A percentile compares a stretch with the other conserved stretches of the same genome.
These are phyloP conservation scores for Penicillium angulare DNA, from an alignment of 495 filamentous ascomycete species.

Conservation along the genomic window DNA sequence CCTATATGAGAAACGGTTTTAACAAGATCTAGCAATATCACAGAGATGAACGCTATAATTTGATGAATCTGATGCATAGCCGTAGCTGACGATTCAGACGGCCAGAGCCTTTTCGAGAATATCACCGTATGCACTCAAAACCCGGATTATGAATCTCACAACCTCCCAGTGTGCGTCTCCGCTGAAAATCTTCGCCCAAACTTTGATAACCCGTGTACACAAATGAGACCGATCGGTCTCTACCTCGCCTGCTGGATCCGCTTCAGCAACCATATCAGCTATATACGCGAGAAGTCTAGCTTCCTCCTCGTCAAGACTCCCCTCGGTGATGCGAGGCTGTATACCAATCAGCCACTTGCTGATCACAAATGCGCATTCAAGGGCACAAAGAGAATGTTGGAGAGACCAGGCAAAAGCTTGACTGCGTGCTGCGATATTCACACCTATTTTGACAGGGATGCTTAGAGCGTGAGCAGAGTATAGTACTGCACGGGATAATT, in stretches of 20 bases:
- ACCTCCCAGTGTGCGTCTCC: neutral
- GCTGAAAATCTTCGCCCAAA: neutral
- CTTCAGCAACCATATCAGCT: neutral
- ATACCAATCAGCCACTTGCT: slow-evolving; percentile 31
- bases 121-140: neutral
- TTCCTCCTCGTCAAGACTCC: neutral
- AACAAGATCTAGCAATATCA: too few species aligned
- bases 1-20: too few species aligned
- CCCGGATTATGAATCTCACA: neutral
- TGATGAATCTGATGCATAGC: too few species aligned
- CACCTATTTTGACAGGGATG: slow-evolving; percentile 34
- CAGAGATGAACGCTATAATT: too few species aligned
- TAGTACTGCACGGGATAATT: slow-evolving; percentile 26
- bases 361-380: slow-evolving; percentile 34
- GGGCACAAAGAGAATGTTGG: slow-evolving; percentile 32
- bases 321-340: neutral
- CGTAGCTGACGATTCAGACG: too few species aligned
- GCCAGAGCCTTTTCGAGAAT: neutral
- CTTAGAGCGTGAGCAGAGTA: slow-evolving; percentile 38
- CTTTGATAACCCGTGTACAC: neutral
- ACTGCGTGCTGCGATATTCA: slow-evolving; percentile 25
- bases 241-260: neutral
- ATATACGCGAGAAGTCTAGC: neutral
- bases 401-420: slow-evolving; percentile 33
- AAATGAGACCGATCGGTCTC: neutral